Evolutionary conservation across 495 filamentous ascomycete genomes (phyloP).

Genomic region (Aspergillus ostianus): DNA sequence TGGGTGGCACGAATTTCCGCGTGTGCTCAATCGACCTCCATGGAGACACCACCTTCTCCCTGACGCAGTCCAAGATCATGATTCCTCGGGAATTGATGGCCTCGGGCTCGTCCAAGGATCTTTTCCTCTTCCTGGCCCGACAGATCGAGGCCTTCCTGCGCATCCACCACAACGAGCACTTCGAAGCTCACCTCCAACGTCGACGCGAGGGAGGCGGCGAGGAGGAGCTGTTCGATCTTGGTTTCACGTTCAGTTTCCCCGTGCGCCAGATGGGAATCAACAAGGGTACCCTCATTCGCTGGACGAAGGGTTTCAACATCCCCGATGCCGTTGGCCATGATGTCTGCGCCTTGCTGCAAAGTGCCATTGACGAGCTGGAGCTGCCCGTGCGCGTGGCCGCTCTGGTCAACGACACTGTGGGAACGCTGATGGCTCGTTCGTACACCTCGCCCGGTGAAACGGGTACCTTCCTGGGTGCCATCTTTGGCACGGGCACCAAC

Average conservation of each 20-base stretch:
- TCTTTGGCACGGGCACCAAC: slow-evolving; percentile 91
- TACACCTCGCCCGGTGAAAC: slow-evolving; percentile 91
- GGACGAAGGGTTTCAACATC: slow-evolving; percentile 99
- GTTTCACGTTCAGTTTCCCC: slow-evolving; percentile 97
- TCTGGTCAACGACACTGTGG: slow-evolving; percentile 95
- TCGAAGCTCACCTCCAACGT: slow-evolving; percentile 64
- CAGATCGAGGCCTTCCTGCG: slow-evolving; percentile 86
- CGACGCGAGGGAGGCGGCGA: slow-evolving; percentile 55
- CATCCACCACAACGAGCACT: slow-evolving; percentile 87
- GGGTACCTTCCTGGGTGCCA: slow-evolving; percentile 83
- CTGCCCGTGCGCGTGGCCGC: slow-evolving; percentile 92
- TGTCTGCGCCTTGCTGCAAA: slow-evolving; percentile 84
- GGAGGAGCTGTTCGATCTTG: slow-evolving; percentile 80
- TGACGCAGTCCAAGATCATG: slow-evolving; percentile 87
- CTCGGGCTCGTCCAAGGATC: slow-evolving; percentile 78
- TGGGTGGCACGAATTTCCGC: slow-evolving; percentile 96
- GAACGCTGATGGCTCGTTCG: slow-evolving; percentile 94
- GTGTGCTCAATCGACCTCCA: slow-evolving; percentile 92
- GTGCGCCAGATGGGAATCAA: slow-evolving; percentile 93
- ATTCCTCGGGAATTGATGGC: slow-evolving; percentile 90
- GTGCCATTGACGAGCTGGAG: slow-evolving; percentile 82
- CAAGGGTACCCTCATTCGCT: slow-evolving; percentile 85
- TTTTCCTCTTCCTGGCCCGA: slow-evolving; percentile 90
- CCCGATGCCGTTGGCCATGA: slow-evolving; percentile 89
- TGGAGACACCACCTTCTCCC: slow-evolving; percentile 87